Conservation (phyloP, 2,329 filamentous ascomycete genomes). For the Colletotrichum higginsianum region DNA sequence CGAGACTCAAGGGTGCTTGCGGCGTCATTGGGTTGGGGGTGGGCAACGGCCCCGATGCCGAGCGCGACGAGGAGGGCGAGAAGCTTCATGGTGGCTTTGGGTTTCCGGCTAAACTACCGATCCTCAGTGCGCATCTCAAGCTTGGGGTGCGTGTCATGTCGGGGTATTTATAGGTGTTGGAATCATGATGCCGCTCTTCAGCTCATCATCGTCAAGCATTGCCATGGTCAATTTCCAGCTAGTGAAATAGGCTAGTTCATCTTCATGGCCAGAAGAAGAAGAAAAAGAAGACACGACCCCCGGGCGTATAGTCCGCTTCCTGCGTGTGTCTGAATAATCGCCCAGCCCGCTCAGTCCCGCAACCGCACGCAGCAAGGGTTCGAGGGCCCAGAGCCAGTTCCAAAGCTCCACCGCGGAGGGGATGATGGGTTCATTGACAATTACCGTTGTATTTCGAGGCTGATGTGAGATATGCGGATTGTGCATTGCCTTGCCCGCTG, state of each 20-base stretch:
- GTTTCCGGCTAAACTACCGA: background rate
- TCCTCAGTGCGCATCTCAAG: background rate
- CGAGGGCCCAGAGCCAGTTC: background rate
- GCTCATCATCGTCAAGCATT: background rate
- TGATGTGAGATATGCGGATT: background rate
- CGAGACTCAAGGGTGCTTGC: constrained; percentile 19
- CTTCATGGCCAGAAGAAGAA: background rate
- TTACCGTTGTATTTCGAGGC: background rate
- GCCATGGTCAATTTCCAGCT: background rate
- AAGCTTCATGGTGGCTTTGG: constrained; percentile 27
- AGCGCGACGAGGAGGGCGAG: constrained; percentile 17
- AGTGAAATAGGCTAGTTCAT: background rate
- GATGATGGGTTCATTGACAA: background rate
- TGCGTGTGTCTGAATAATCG: constrained; percentile 38
- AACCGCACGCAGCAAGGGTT: background rate
- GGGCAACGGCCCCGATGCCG: constrained; percentile 22
- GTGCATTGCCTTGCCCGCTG: background rate
- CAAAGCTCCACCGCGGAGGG: background rate
- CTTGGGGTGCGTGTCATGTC: background rate
- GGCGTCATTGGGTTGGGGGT: constrained; percentile 1
- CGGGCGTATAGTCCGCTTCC: constrained; percentile 7
- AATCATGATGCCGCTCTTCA: background rate
- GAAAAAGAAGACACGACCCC: background rate
- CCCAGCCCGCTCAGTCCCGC: constrained; percentile 12
- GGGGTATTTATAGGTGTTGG: background rate